Evolutionary conservation across 805 yeast genomes (phyloP).

Genomic region (Sugiyamaella mastotermitis): DNA sequence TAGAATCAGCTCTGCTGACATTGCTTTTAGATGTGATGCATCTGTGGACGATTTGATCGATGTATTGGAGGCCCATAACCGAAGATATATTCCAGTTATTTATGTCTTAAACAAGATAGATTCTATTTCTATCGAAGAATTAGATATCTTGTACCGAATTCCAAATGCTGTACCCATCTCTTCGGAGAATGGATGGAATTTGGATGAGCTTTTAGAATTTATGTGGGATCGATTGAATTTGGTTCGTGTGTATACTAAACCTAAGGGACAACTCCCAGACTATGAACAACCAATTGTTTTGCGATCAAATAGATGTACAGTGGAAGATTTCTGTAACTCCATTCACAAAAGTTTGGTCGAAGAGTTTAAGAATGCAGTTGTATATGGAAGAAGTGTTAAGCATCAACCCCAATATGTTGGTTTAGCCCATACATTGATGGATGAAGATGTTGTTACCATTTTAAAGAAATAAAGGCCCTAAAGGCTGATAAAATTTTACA

Average conservation of each 20-base stretch:
- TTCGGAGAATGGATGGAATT: slow-evolving; percentile 93
- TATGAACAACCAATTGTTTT: slow-evolving; percentile 92
- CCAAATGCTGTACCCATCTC: slow-evolving; percentile 98
- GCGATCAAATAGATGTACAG: slow-evolving; percentile 72
- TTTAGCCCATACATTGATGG: slow-evolving; percentile 72
- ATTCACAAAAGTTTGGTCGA: slow-evolving; percentile 93
- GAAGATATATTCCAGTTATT: slow-evolving; percentile 92
- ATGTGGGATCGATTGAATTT: slow-evolving; percentile 93
- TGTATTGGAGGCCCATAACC: slow-evolving; percentile 80
- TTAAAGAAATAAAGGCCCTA: slow-evolving; percentile 68
- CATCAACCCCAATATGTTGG: slow-evolving; percentile 98
- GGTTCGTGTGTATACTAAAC: slow-evolving; percentile 95
- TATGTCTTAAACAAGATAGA: slow-evolving; percentile 95
- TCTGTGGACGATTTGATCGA: slow-evolving; percentile 96
- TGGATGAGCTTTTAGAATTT: slow-evolving; percentile 86
- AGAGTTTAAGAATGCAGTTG: slow-evolving; percentile 89
- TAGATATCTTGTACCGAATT: slow-evolving; percentile 81
- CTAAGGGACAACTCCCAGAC: slow-evolving; percentile 92
- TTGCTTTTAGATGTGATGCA: slow-evolving; percentile 95
- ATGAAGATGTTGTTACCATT: slow-evolving; percentile 96
- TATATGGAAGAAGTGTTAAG: slow-evolving; percentile 86
- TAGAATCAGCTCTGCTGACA: slow-evolving; percentile 91
- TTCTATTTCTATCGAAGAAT: slow-evolving; percentile 87
- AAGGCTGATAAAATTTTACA: no score
- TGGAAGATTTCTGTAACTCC: slow-evolving; percentile 93